These are phyloP conservation scores for Lithohypha guttulata DNA, from an alignment of 2,329 filamentous ascomycete species.

Conservation along the genomic window DNA sequence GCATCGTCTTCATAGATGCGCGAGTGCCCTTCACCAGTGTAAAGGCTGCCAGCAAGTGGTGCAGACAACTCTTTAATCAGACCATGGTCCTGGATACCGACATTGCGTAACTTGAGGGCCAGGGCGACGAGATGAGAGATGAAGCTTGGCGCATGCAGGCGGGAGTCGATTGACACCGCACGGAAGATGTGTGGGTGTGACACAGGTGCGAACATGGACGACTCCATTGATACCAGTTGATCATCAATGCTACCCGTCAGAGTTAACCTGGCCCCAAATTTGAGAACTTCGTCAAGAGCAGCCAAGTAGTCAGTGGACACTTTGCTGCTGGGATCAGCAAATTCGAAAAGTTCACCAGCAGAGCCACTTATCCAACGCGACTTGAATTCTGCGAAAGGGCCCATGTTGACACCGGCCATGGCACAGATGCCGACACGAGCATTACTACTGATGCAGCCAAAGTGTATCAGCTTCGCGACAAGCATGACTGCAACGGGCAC, in stretches of 20 bases:
- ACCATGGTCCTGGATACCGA: conserved; percentile 86
- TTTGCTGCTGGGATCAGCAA: conserved; percentile 67
- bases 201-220: conserved; percentile 74
- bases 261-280: conserved; percentile 70
- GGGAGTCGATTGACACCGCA: conserved; percentile 90
- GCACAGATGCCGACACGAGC: conserved; percentile 76
- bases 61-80: conserved; percentile 81
- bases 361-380: conserved; percentile 80
- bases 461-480: conserved; percentile 80
- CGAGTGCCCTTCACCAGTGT: conserved; percentile 86
- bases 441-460: conserved; percentile 63
- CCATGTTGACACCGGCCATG: conserved; percentile 84
- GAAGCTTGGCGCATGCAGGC: conserved; percentile 86
- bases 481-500: conserved; percentile 91
- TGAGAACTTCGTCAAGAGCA: conserved; percentile 61
- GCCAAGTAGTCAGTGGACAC: conserved; percentile 73
- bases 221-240: conserved; percentile 90
- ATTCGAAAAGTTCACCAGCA: conserved; percentile 91
- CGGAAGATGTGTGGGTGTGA: conserved; percentile 89
- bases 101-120: conserved; percentile 82
- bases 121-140: conserved; percentile 89
- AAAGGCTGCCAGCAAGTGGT: conserved; percentile 81
- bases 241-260: conserved; percentile 95
- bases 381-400: conserved; percentile 85
- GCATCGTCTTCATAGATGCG: conserved; percentile 80